Conservation (phyloP, 2,329 filamentous ascomycete genomes). For the Colletotrichum sp. region DNA sequence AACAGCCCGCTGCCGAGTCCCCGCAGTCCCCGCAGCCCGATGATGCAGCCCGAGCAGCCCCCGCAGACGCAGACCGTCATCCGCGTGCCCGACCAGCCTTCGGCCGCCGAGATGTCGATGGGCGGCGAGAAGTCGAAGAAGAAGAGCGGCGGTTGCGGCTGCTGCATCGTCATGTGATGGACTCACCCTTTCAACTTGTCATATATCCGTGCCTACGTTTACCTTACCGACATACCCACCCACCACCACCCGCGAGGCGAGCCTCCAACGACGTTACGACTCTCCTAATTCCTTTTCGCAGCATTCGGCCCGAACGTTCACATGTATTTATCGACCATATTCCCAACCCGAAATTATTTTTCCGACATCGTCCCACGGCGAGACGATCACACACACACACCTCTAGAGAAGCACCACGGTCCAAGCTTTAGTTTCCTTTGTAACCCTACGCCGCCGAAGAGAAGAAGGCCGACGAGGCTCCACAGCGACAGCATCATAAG, state of each 20-base stretch:
- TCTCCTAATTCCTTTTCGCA: conserved; percentile 17
- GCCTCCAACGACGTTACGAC: conserved; percentile 26
- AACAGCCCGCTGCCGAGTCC: conserved; percentile 50
- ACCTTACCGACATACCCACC: conserved; percentile 1
- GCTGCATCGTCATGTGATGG: conserved; percentile 56
- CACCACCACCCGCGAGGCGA: conserved; percentile 7
- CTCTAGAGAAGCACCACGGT: conserved; percentile 12
- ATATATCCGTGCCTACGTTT: conserved; percentile 4
- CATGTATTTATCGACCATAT: conserved; percentile 20
- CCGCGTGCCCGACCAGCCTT: conserved; percentile 20
- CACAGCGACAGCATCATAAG: background rate
- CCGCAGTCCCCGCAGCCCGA: conserved; percentile 39
- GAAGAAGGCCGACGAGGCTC: background rate
- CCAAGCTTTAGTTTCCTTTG: background rate
- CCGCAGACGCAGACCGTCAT: conserved; percentile 23
- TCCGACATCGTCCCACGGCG: background rate
- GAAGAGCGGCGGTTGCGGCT: conserved; percentile 51
- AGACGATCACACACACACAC: background rate
- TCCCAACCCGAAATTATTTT: background rate
- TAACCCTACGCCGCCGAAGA: background rate
- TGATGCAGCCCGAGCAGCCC: conserved; percentile 35
- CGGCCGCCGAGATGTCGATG: conserved; percentile 10
- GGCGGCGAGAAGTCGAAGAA: conserved; percentile 33
- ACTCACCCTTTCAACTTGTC: background rate
- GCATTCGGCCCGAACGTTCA: conserved; percentile 12